Evolutionary conservation across 1,284 basidiomycete genomes (phyloP).

Genomic region (Cutaneotrichosporon spelunceum): DNA sequence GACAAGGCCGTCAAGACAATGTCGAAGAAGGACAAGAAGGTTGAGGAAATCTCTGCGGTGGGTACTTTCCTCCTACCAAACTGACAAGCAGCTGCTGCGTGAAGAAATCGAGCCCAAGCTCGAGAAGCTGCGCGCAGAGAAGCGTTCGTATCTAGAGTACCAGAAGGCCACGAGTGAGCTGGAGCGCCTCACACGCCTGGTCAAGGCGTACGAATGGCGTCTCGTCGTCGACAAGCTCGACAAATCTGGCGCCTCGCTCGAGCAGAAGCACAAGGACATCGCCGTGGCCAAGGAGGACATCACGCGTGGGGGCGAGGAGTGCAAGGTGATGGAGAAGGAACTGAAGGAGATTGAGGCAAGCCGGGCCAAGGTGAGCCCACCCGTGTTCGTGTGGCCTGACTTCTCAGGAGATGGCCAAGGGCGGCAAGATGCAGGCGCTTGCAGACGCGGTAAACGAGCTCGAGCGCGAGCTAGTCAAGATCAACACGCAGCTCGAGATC

Average conservation of each 20-base stretch:
- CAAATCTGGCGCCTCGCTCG: conserved; percentile 48
- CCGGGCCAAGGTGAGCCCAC: conserved; percentile 55
- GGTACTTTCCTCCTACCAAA: conserved; percentile 19
- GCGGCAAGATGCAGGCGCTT: conserved; percentile 73
- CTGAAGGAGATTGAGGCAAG: conserved; percentile 64
- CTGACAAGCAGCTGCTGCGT: conserved; percentile 57
- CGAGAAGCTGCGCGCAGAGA: conserved; percentile 85
- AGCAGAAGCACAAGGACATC: conserved; percentile 42
- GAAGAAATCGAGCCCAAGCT: conserved; percentile 96
- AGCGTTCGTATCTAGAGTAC: conserved; percentile 82
- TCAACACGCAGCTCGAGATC: conserved; percentile 82
- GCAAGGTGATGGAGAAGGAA: conserved; percentile 58
- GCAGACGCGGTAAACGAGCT: conserved; percentile 74
- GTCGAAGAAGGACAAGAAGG: conserved; percentile 94
- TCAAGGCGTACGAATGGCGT: conserved; percentile 88
- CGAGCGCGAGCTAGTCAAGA: conserved; percentile 81
- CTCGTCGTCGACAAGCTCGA: conserved; percentile 61
- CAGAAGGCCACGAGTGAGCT: conserved; percentile 87
- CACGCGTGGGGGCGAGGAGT: conserved; percentile 54
- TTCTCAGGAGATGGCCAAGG: conserved; percentile 60
- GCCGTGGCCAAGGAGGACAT: conserved; percentile 48
- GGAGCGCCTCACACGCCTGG: conserved; percentile 77
- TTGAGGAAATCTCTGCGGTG: conserved; percentile 76
- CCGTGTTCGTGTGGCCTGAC: neutral
- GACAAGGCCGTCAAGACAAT: conserved; percentile 97